These are phyloP conservation scores for Gardenia jasminoides DNA, from an alignment of 257 asterid species.

Conservation along the genomic window DNA sequence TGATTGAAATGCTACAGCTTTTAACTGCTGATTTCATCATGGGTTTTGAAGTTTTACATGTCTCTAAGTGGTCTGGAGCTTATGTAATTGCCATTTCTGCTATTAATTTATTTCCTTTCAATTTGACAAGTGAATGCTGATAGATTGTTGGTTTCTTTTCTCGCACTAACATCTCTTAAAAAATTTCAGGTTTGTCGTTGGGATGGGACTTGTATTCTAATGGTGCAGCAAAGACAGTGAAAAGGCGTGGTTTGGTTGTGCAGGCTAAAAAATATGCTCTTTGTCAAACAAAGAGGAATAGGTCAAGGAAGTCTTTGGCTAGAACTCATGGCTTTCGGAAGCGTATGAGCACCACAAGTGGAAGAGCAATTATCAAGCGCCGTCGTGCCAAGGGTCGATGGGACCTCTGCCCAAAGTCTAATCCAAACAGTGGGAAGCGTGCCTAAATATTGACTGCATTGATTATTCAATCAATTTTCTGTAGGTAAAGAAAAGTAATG, in stretches of 20 bases:
- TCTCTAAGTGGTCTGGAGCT: not conserved
- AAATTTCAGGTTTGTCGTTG: conserved; percentile 21
- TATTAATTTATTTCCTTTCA: not conserved
- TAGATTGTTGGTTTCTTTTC: conserved; percentile 5
- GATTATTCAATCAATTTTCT: conserved; percentile 17
- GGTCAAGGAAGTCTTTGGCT: conserved; percentile 89
- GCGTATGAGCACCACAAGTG: conserved; percentile 92
- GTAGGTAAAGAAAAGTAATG: conserved; percentile 29
- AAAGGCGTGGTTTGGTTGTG: conserved; percentile 61
- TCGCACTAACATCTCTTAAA: not conserved
- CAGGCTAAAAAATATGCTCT: conserved; percentile 57
- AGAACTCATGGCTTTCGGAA: conserved; percentile 90
- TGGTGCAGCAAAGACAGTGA: conserved; percentile 27
- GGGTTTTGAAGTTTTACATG: not conserved
- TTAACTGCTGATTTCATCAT: not conserved
- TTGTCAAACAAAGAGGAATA: conserved; percentile 89
- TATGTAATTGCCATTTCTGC: not conserved
- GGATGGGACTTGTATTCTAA: conserved; percentile 42
- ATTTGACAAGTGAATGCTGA: not conserved
- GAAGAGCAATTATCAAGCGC: conserved; percentile 67
- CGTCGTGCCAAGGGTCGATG: conserved; percentile 90
- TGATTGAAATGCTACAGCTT: not conserved
- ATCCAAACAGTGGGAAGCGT: conserved; percentile 75
- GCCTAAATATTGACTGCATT: conserved; percentile 36
- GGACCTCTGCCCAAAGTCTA: conserved; percentile 78